Evolutionary conservation across 768 basidiomycete species (phyloP).

Genomic region (Lepiota venenata): DNA sequence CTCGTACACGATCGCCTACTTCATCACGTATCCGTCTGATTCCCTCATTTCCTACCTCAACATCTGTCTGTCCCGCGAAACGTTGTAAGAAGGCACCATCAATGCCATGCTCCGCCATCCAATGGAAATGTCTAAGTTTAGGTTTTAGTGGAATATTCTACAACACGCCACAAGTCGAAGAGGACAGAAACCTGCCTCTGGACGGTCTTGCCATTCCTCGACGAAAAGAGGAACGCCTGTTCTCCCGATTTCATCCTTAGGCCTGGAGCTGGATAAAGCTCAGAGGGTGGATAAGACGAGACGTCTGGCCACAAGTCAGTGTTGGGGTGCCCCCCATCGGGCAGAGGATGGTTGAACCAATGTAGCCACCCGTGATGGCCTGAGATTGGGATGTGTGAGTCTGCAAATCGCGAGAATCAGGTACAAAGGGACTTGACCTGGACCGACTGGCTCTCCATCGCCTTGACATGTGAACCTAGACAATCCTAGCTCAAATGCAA

Average conservation of each 20-base stretch:
- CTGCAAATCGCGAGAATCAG: background rate
- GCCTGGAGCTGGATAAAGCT: slow-evolving; percentile 69
- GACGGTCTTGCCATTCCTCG: slow-evolving; percentile 72
- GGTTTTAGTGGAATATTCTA: background rate
- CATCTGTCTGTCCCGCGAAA: slow-evolving; percentile 66
- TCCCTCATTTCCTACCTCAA: slow-evolving; percentile 49
- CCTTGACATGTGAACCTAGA: slow-evolving; percentile 69
- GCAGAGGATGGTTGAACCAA: slow-evolving; percentile 72
- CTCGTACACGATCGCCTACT: slow-evolving; percentile 64
- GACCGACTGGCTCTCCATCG: slow-evolving; percentile 64
- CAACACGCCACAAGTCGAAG: background rate
- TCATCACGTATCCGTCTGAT: slow-evolving; percentile 68
- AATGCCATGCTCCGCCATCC: slow-evolving; percentile 82
- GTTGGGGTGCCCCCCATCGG: slow-evolving; percentile 67
- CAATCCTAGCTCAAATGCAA: background rate
- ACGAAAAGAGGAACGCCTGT: slow-evolving; percentile 73
- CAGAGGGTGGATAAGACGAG: slow-evolving; percentile 64
- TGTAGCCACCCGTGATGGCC: slow-evolving; percentile 87
- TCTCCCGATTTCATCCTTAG: slow-evolving; percentile 53
- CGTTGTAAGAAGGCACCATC: slow-evolving; percentile 84
- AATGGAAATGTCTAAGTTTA: slow-evolving; percentile 58
- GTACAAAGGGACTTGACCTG: slow-evolving; percentile 33
- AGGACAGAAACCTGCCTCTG: slow-evolving; percentile 35
- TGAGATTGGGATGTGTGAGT: slow-evolving; percentile 12
- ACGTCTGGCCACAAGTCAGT: slow-evolving; percentile 81